A percentile compares a stretch with the other conserved stretches of the same genome.
Conservation (phyloP, 1,284 basidiomycete genomes). For the Coniferiporia sulphurascens region DNA sequence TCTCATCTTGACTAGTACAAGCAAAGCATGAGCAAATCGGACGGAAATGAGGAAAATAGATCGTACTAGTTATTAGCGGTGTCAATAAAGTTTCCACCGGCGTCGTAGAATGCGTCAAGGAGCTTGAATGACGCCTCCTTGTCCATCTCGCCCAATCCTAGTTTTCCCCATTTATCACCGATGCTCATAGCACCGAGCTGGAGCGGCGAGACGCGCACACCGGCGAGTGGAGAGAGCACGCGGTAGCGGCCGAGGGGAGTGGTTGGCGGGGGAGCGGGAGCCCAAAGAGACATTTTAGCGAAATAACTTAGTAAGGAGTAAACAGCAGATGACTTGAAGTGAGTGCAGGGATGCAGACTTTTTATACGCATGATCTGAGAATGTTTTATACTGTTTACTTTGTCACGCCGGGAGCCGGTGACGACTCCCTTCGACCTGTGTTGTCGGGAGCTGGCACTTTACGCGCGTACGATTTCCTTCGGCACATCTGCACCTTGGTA, state of each 20-base stretch:
- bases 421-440: too few species aligned
- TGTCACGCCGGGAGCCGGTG: too few species aligned
- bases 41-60: neutral
- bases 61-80: constrained; percentile 19
- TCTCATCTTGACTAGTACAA: constrained; percentile 34
- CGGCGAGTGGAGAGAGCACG: constrained; percentile 32
- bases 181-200: constrained; percentile 41
- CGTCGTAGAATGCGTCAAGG: constrained; percentile 18
- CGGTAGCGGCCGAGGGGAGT: constrained; percentile 30
- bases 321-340: too few species aligned
- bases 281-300: neutral
- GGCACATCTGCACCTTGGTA: too few species aligned
- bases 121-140: constrained; percentile 19
- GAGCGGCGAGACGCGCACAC: constrained; percentile 40
- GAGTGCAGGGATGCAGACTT: too few species aligned
- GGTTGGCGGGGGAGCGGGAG: constrained; percentile 11
- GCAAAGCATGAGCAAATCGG: neutral
- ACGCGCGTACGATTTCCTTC: too few species aligned
- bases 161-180: constrained; percentile 30
- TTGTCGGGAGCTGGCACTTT: too few species aligned
- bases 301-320: too few species aligned
- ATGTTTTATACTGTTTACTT: too few species aligned
- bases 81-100: constrained; percentile 22
- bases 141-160: constrained; percentile 14
- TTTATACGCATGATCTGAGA: too few species aligned